A percentile compares a stretch with the other conserved stretches of the same genome.
These are phyloP conservation scores for Acacia melanoxylon DNA, from an alignment of 306 rosid species.

Conservation along the genomic window DNA sequence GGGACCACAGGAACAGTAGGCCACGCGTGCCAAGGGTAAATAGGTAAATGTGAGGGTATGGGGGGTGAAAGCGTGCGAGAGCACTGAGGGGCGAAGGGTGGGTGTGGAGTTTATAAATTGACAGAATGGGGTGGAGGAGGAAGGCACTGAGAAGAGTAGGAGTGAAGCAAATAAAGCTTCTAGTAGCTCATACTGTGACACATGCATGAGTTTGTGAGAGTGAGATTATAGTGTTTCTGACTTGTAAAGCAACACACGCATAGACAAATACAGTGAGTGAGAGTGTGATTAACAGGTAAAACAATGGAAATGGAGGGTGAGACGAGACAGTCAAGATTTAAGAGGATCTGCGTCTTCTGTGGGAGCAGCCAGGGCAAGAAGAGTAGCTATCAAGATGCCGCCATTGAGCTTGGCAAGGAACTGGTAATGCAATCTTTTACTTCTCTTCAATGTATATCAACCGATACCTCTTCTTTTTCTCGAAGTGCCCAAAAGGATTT, in stretches of 20 bases:
- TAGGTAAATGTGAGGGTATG: slow-evolving; percentile 7
- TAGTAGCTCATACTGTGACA: slow-evolving; percentile 34
- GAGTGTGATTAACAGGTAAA: not conserved
- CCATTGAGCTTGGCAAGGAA: slow-evolving; percentile 95
- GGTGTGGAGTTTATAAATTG: slow-evolving; percentile 50
- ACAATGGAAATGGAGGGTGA: slow-evolving; percentile 70
- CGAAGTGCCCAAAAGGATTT: slow-evolving; percentile 3
- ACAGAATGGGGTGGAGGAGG: slow-evolving; percentile 4
- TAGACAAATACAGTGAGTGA: not conserved
- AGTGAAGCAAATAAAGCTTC: slow-evolving; percentile 30
- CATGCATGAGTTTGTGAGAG: slow-evolving; percentile 17
- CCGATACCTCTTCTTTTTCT: not conserved
- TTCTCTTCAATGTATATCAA: not conserved
- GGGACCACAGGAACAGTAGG: slow-evolving; percentile 43
- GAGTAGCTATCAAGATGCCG: slow-evolving; percentile 89
- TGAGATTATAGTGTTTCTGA: slow-evolving; percentile 15
- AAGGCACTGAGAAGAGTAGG: slow-evolving; percentile 29
- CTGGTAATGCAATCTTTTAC: slow-evolving; percentile 54
- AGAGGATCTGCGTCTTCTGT: slow-evolving; percentile 95
- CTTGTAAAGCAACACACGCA: not conserved
- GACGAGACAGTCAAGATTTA: slow-evolving; percentile 72
- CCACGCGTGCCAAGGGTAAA: slow-evolving; percentile 59
- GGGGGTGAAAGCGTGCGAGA: slow-evolving; percentile 38
- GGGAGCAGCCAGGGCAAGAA: slow-evolving; percentile 99
- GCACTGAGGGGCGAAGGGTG: slow-evolving; percentile 53